Percentiles rank a stretch among this genome's conserved stretches.
Conservation (phyloP, 768 basidiomycete species). For the Podaxis sp. region DNA sequence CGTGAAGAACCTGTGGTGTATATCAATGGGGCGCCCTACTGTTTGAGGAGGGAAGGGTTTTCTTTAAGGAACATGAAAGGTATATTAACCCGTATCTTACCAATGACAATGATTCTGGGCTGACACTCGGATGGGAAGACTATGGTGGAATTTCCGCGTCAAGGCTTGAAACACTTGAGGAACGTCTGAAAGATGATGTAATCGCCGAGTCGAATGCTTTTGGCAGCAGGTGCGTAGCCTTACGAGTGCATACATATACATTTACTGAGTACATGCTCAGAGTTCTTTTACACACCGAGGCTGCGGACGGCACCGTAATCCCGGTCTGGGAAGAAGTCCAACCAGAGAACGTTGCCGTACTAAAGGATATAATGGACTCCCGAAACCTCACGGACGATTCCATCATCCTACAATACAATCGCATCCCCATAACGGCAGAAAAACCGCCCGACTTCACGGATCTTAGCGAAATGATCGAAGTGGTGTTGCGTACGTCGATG, state of each 20-base stretch:
- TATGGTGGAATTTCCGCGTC: slow-evolving; percentile 94
- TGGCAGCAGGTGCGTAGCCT: slow-evolving; percentile 65
- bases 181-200: slow-evolving; percentile 86
- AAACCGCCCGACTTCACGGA: slow-evolving; percentile 74
- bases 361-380: slow-evolving; percentile 85
- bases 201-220: slow-evolving; percentile 79
- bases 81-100: slow-evolving; percentile 22
- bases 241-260: not conserved
- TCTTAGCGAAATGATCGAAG: slow-evolving; percentile 73
- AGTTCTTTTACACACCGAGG: slow-evolving; percentile 88
- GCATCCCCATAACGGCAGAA: slow-evolving; percentile 94
- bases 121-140: slow-evolving; percentile 42
- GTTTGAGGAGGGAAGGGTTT: slow-evolving; percentile 80
- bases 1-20: slow-evolving; percentile 91
- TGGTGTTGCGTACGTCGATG: slow-evolving; percentile 68
- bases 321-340: slow-evolving; percentile 94
- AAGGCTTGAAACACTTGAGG: slow-evolving; percentile 87
- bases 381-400: slow-evolving; percentile 43
- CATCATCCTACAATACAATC: slow-evolving; percentile 73
- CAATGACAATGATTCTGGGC: not conserved
- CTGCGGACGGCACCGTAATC: slow-evolving; percentile 80
- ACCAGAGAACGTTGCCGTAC: slow-evolving; percentile 66
- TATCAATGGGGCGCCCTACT: slow-evolving; percentile 92
- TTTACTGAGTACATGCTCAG: slow-evolving; percentile 33
- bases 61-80: slow-evolving; percentile 95